phyloP scores from a whole-genome alignment of 2,329 filamentous ascomycete species.

The Venturia aucupariae region DNA sequence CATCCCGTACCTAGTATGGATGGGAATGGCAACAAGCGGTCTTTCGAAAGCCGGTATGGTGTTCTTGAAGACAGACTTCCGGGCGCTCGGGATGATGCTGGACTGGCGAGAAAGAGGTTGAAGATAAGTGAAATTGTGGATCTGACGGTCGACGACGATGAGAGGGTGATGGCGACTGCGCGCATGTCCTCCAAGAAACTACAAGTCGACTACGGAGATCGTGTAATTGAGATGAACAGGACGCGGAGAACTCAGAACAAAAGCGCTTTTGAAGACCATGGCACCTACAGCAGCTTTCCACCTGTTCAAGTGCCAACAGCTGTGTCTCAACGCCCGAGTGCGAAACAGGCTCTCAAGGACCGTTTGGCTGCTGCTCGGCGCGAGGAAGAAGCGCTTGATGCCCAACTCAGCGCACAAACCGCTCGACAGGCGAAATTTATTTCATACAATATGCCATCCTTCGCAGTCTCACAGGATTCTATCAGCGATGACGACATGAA shows the following conservation, averaged over 20 bases:
- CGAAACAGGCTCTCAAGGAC: not conserved
- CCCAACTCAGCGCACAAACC: not conserved
- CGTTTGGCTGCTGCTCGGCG: not conserved
- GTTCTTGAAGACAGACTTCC: not conserved
- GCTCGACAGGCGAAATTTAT: not conserved
- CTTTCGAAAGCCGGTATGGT: not conserved
- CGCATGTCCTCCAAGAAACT: not conserved
- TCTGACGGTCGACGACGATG: not conserved
- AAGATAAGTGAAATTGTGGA: not conserved
- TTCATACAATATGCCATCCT: not conserved
- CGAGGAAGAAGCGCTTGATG: not conserved
- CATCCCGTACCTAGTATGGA: not conserved
- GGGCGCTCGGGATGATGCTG: not conserved
- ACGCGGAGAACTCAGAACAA: not conserved
- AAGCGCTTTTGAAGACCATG: not conserved
- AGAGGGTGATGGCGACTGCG: not conserved
- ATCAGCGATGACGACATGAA: not conserved
- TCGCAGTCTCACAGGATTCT: not conserved
- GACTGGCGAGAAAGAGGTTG: not conserved
- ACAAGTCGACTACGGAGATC: not conserved
- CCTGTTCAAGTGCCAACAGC: not conserved
- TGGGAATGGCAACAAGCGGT: not conserved
- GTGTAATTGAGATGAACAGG: not conserved
- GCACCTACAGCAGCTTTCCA: not conserved
- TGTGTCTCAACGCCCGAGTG: not conserved